Percentiles rank a stretch among this genome's conserved stretches.
These are phyloP conservation scores for Sonneratia alba DNA, from an alignment of 345 rosid species.

Conservation along the genomic window DNA sequence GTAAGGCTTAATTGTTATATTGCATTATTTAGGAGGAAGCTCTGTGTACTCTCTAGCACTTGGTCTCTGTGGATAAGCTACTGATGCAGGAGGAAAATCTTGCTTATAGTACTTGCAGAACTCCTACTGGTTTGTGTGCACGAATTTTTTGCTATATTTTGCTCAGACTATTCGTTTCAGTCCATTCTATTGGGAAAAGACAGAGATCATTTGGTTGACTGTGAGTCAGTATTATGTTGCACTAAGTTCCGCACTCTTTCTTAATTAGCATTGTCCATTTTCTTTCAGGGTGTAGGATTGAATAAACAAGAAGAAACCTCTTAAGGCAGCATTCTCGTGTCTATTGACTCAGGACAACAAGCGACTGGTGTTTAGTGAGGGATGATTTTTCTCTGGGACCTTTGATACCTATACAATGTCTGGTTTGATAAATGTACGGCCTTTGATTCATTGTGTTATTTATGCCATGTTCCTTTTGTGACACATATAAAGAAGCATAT, in stretches of 20 bases:
- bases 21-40: not conserved
- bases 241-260: not conserved
- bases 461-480: too few species aligned
- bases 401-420: conserved; percentile 69
- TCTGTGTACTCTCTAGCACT: not conserved
- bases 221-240: not conserved
- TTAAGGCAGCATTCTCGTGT: conserved; percentile 15
- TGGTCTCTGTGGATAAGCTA: not conserved
- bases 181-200: not conserved
- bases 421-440: conserved; percentile 78
- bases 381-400: conserved; percentile 47
- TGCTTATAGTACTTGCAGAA: not conserved
- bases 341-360: conserved; percentile 29
- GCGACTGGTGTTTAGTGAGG: conserved; percentile 31
- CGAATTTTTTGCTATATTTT: not conserved
- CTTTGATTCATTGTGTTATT: conserved; percentile 5
- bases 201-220: not conserved
- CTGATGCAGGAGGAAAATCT: not conserved
- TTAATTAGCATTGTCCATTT: not conserved
- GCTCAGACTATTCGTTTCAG: not conserved
- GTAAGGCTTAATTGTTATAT: not conserved
- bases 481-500: too few species aligned
- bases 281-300: not conserved
- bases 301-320: conserved; percentile 13
- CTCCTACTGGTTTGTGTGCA: not conserved